These are phyloP conservation scores for Fusarium sp. DNA, from an alignment of 2,329 filamentous ascomycete genomes.

Conservation along the genomic window DNA sequence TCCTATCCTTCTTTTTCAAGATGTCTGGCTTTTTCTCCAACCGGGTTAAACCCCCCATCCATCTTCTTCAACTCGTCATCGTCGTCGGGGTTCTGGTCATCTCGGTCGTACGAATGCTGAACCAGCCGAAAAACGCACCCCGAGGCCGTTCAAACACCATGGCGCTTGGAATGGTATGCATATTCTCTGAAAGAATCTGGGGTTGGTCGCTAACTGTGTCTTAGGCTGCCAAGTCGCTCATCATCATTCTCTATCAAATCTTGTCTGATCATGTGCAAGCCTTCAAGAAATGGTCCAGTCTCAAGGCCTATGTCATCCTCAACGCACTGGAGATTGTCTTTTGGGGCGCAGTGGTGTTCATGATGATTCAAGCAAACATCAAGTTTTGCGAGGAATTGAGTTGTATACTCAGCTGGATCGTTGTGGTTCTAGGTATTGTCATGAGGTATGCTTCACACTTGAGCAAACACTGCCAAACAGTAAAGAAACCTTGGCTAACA, in stretches of 20 bases:
- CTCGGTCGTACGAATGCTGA: neutral
- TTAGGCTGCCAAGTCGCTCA: neutral
- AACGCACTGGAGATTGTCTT: constrained; percentile 53
- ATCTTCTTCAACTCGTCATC: neutral
- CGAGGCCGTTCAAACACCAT: neutral
- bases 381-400: neutral
- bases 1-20: neutral
- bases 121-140: neutral
- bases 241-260: neutral
- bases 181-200: fast-evolving
- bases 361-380: constrained; percentile 5
- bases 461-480: neutral
- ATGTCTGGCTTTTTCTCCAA: neutral
- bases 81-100: neutral
- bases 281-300: constrained; percentile 46
- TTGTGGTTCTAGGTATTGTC: neutral
- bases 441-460: neutral
- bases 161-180: neutral
- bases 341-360: constrained; percentile 41
- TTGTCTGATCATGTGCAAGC: neutral
- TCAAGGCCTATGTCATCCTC: constrained; percentile 52
- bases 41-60: neutral
- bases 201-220: neutral
- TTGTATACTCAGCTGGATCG: constrained; percentile 2
- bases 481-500: neutral